Percentiles rank a stretch among this genome's conserved stretches.
phyloP scores from a whole-genome alignment of 2,329 filamentous ascomycete species.

The Nemania sp. region DNA sequence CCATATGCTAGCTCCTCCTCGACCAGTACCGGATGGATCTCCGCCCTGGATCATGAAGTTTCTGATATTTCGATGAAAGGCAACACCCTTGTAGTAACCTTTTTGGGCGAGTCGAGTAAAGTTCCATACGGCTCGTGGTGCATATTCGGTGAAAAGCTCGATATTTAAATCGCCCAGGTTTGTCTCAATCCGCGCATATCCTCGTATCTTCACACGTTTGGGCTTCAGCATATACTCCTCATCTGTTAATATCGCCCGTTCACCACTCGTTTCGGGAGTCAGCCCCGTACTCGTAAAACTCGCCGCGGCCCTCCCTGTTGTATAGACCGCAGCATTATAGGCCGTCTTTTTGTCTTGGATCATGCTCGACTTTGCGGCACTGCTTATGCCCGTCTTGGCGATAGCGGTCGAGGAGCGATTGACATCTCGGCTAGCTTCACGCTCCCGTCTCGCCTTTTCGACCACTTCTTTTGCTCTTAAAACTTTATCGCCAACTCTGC shows the following conservation, averaged over 20 bases:
- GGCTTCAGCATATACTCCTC: conserved; percentile 98
- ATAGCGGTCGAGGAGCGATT: conserved; percentile 64
- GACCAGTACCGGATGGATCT: conserved; percentile 90
- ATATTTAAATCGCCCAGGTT: conserved; percentile 86
- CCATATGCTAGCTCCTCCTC: conserved; percentile 93
- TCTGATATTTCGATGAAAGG: conserved; percentile 93
- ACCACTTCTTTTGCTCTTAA: conserved; percentile 92
- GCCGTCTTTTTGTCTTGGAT: conserved; percentile 71
- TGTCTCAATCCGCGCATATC: conserved; percentile 91
- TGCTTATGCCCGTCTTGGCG: conserved; percentile 51
- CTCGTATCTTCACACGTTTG: conserved; percentile 87
- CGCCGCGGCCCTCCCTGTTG: conserved; percentile 89
- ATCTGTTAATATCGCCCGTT: conserved; percentile 86
- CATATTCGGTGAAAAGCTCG: conserved; percentile 90
- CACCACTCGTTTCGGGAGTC: conserved; percentile 89
- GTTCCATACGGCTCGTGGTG: conserved; percentile 96
- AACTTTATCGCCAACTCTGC: conserved; percentile 83
- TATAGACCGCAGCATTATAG: conserved; percentile 90
- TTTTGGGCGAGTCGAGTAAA: conserved; percentile 89
- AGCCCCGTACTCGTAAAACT: conserved; percentile 96
- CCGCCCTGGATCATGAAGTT: conserved; percentile 99
- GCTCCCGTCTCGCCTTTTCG: conserved; percentile 84
- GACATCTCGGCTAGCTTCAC: conserved; percentile 70
- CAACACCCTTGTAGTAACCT: conserved; percentile 86
- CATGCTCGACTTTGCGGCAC: conserved; percentile 55